Conservation (phyloP, 306 rosid genomes). For the Acacia crassicarpa region DNA sequence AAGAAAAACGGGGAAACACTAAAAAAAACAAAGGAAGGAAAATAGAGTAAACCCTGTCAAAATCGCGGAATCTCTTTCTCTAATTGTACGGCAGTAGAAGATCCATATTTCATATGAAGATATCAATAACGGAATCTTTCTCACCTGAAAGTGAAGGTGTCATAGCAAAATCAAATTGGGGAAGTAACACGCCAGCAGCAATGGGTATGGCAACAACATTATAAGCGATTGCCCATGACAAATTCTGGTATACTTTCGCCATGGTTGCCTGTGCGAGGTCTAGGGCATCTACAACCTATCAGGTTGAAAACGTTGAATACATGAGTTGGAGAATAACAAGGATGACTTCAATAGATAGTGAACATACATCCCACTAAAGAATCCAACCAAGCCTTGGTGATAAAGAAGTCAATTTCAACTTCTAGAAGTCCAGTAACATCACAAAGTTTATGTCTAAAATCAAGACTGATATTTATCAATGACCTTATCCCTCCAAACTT, state of each 20-base stretch:
- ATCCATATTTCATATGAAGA: not conserved
- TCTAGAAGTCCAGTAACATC: not conserved
- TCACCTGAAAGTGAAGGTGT: slow-evolving; percentile 96
- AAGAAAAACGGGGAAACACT: not conserved
- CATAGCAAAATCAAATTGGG: slow-evolving; percentile 91
- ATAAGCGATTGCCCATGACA: slow-evolving; percentile 95
- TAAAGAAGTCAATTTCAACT: slow-evolving; percentile 15
- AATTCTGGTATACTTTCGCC: slow-evolving; percentile 89
- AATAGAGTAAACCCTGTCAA: not conserved
- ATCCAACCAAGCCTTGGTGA: too few species aligned
- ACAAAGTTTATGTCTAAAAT: not conserved
- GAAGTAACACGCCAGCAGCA: slow-evolving; percentile 91
- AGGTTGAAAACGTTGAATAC: slow-evolving; percentile 27
- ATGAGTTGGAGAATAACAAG: slow-evolving; percentile 16
- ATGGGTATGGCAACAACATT: slow-evolving; percentile 79
- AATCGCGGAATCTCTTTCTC: not conserved
- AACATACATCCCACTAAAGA: slow-evolving; percentile 8
- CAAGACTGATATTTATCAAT: not conserved
- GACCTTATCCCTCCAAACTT: not conserved
- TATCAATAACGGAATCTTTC: slow-evolving; percentile 13
- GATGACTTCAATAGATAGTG: not conserved
- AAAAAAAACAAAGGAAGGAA: not conserved
- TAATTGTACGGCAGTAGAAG: not conserved
- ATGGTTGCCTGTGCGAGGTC: slow-evolving; percentile 91
- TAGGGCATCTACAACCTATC: slow-evolving; percentile 86